Evolutionary conservation across 2,329 filamentous ascomycete genomes (phyloP).

Genomic region (Pestalotiopsis sp.): DNA sequence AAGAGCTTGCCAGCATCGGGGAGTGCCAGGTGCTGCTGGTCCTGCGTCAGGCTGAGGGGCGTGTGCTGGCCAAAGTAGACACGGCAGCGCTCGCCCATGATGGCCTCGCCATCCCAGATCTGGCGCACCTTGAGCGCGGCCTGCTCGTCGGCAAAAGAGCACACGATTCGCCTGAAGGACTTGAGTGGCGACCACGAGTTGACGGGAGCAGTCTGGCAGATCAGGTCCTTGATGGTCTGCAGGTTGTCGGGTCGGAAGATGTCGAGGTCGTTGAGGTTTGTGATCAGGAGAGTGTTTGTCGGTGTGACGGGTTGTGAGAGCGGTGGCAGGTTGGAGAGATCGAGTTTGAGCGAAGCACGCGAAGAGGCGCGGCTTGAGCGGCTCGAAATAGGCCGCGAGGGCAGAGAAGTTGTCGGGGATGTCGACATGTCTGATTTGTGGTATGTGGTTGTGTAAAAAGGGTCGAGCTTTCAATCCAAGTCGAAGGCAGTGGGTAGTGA

Average conservation of each 20-base stretch:
- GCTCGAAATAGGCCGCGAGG: slow-evolving; percentile 35
- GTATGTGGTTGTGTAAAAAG: neutral
- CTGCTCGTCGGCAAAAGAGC: slow-evolving; percentile 73
- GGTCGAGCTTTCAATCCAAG: neutral
- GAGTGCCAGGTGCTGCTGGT: slow-evolving; percentile 64
- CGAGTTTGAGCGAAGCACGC: slow-evolving; percentile 64
- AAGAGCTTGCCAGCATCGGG: slow-evolving; percentile 72
- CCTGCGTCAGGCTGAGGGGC: slow-evolving; percentile 49
- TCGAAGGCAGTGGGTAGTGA: neutral
- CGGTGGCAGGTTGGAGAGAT: slow-evolving; percentile 73
- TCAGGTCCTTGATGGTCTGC: slow-evolving; percentile 71
- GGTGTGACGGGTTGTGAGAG: slow-evolving; percentile 72
- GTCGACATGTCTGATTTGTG: slow-evolving; percentile 15
- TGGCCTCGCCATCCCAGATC: slow-evolving; percentile 72
- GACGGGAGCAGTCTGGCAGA: slow-evolving; percentile 70
- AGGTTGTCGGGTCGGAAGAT: slow-evolving; percentile 78
- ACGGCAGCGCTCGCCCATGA: slow-evolving; percentile 70
- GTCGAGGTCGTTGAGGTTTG: slow-evolving; percentile 72
- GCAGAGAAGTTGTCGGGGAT: slow-evolving; percentile 29
- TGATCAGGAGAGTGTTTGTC: slow-evolving; percentile 84
- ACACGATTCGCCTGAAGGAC: slow-evolving; percentile 80
- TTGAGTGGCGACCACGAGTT: slow-evolving; percentile 81
- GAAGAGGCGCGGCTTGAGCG: slow-evolving; percentile 40
- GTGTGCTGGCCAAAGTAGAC: slow-evolving; percentile 71
- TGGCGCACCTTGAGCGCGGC: slow-evolving; percentile 72